Base-by-base conservation (phyloP, 2,329 filamentous ascomycete genomes). In the Hypocreales sp. region DNA sequence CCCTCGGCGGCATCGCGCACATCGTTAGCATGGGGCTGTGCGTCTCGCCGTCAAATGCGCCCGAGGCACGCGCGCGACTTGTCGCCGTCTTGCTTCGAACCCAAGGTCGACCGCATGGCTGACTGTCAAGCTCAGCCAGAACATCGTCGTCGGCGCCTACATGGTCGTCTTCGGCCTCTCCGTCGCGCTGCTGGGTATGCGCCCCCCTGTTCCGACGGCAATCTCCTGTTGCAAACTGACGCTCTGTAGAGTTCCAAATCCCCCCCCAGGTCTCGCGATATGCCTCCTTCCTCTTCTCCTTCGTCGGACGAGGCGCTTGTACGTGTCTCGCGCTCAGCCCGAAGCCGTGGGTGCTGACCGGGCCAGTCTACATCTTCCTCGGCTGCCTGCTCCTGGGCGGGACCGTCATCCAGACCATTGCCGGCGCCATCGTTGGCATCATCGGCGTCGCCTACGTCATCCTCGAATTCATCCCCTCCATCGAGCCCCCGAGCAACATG, bases 221-320 rank as follows among this genome's bases (percentile, higher is more conserved):
- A n/a, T n/a, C n/a, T n/a, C n/a, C n/a, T n/a, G n/a, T n/a, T n/a
- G n/a, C n/a, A n/a, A n/a, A n/a, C n/a, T n/a, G n/a, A n/a, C n/a
- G n/a, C n/a, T n/a, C n/a, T n/a, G 2, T 44, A 66, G 90, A 98
- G 58, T 92, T 95, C 61, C 79, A 93, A 56, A 87, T 94, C 42
- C 87, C 90, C 27, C 82, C 86, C 33, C 86, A 93, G 52, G 67
- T 93, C 29, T 79, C 84, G 32, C 78, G 83, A 58, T 93, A 95
- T 62, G 87, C 84, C 29, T 92, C 83, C 8, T 98, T 98, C 65
- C 76, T 95, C 56, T 95, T 95, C 65, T 92, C 82, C 31, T 95
- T 98, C 67, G 60, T 95, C 41, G 90, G 90, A 35, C 84, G 90
- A 49, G 90, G 90, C 56, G 66, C 83, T 51, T 95, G 86, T 93